These are phyloP conservation scores for Suhomyces tanzawaensis DNA, from an alignment of 805 yeast genomes.

Conservation along the genomic window DNA sequence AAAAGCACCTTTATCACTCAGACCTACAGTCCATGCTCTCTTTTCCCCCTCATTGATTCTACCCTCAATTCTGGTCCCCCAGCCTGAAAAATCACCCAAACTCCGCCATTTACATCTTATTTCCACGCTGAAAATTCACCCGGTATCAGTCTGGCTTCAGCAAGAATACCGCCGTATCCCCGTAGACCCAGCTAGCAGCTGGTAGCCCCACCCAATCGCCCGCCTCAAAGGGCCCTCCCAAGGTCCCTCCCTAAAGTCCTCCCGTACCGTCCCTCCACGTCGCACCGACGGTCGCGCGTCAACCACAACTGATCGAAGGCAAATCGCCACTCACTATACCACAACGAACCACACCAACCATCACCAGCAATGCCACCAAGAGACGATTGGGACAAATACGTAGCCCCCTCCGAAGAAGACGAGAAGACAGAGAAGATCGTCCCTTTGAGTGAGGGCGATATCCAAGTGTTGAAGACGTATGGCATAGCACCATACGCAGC, in stretches of 20 bases:
- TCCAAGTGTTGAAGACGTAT: slow-evolving; percentile 93
- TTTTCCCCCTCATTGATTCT: no score
- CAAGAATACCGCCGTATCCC: no score
- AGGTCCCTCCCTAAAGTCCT: not conserved
- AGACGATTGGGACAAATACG: slow-evolving; percentile 97
- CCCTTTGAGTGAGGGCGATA: slow-evolving; percentile 94
- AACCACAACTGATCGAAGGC: not conserved
- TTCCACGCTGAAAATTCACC: no score
- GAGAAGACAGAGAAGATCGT: slow-evolving; percentile 65
- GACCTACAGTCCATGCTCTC: no score
- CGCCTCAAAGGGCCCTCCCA: no score
- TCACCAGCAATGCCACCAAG: slow-evolving; percentile 79
- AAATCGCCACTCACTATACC: slow-evolving; percentile 3
- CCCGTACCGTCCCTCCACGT: not conserved
- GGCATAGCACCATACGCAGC: slow-evolving; percentile 96
- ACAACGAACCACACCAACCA: not conserved
- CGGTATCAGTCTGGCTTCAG: no score
- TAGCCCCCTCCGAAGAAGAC: slow-evolving; percentile 76
- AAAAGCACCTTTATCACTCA: no score
- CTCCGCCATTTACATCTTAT: no score
- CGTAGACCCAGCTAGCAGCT: no score
- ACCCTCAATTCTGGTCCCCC: no score
- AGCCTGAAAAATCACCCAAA: no score
- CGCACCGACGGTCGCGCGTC: slow-evolving; percentile 3
- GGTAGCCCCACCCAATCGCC: no score